Evolutionary conservation across 805 yeast genomes (phyloP), one percentile per base, ranked within the genome.

Genomic region (Zygotorulaspora sp.): DNA sequence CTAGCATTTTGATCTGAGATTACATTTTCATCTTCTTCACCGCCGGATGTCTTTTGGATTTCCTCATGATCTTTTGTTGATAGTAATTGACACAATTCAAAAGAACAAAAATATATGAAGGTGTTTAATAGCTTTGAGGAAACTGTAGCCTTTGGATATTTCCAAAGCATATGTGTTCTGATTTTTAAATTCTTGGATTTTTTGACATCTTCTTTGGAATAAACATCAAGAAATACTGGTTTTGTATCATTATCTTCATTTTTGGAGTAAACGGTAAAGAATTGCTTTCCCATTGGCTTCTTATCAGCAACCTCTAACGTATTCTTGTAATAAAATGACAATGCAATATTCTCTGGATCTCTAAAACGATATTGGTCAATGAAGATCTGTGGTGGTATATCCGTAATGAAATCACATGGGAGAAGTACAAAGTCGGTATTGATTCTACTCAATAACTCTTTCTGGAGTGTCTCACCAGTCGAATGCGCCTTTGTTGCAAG

Each of bases 331-430:
- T 77, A 78, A n/a, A 86, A 77, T 24, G 83, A 71, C 64, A 87
- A 70, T 6, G 94, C 92, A 31, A 83, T 61, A 45, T 84, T 86
- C 19, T 68, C 64, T 27, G 75, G 81, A 15, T 74, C 76, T 52
- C 80, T 78, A 48, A 80, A 80, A 53, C 96, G 71, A 59, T 80
- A 89, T 35, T 82, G 83, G 55, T 90, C 95, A 30, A 88, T 77
- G 21, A 92, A 70, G 13, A 82, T 81, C 53, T 85, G 90, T 8
- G 97, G 96, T 3, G 96, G 95, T 25, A 90, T 68, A 57, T 89
- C 90, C 2, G 97, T 88, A 37, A 94, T 70, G 57, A 92, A 85
- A 61, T 94, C 98, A 65, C 97, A 90, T 6, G 97, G 97, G 38
- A 92, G 64, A 21, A 92, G 62, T n/a, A 88, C 85, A 53, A 87